phyloP scores from a whole-genome alignment of 2,329 filamentous ascomycete genomes.

The Fusarium brevicatenulatum region DNA sequence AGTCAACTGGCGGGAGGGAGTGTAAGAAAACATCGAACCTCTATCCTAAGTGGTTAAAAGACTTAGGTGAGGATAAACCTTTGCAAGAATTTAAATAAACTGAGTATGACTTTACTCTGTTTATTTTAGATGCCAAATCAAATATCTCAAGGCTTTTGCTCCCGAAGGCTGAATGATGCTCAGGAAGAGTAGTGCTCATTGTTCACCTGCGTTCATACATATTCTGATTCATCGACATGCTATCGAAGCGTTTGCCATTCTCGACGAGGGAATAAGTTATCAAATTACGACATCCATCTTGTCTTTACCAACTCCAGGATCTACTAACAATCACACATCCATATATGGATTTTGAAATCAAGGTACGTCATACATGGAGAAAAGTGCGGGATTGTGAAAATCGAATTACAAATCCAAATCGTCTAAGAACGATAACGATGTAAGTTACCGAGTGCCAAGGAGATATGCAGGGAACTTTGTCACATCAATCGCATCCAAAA shows the following conservation, averaged over 20 bases:
- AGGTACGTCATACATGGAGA: neutral
- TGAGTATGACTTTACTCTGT: neutral
- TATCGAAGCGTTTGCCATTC: neutral
- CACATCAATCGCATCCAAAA: neutral
- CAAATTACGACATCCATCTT: neutral
- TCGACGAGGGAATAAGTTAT: neutral
- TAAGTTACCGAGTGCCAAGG: neutral
- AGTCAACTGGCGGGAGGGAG: neutral
- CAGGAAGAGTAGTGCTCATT: neutral
- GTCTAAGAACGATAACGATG: rapidly evolving
- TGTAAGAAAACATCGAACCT: neutral
- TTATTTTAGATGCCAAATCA: neutral
- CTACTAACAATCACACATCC: neutral
- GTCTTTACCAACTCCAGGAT: neutral
- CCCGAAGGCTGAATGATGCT: neutral
- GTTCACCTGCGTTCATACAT: neutral
- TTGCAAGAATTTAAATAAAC: neutral
- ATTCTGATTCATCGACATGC: neutral
- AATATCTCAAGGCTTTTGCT: neutral
- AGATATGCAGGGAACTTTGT: neutral
- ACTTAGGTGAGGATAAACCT: neutral
- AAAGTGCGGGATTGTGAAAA: neutral
- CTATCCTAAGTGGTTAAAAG: neutral
- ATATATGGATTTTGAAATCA: neutral
- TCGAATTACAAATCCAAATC: neutral